Evolutionary conservation across 805 yeast genomes (phyloP).

Genomic region (Hanseniaspora lachancei): DNA sequence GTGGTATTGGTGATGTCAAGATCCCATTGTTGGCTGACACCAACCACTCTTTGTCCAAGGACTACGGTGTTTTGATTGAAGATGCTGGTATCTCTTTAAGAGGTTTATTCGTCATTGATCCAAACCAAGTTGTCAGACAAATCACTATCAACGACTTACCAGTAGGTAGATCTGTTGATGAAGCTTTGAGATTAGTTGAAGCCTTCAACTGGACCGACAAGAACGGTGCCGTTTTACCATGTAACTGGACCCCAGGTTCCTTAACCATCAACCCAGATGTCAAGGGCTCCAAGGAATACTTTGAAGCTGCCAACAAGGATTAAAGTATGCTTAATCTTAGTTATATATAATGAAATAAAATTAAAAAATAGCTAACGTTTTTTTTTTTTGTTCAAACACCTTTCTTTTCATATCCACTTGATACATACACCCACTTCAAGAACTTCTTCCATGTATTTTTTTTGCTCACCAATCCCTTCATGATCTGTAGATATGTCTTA

Average conservation of each 20-base stretch:
- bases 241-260: slow-evolving; percentile 95
- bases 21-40: slow-evolving; percentile 94
- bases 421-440: slow-evolving; percentile 47
- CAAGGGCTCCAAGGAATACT: slow-evolving; percentile 66
- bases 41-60: slow-evolving; percentile 86
- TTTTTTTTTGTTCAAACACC: background rate
- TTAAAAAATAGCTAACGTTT: background rate
- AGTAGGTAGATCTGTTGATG: slow-evolving; percentile 98
- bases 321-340: background rate
- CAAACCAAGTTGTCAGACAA: slow-evolving; percentile 89
- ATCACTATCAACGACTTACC: slow-evolving; percentile 96
- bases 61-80: slow-evolving; percentile 94
- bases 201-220: slow-evolving; percentile 99
- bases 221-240: slow-evolving; percentile 99
- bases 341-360: too few species aligned
- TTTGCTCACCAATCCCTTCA: slow-evolving; percentile 39
- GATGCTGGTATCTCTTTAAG: slow-evolving; percentile 95
- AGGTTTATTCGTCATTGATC: slow-evolving; percentile 97
- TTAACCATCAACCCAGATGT: slow-evolving; percentile 84
- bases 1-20: slow-evolving; percentile 93
- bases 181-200: slow-evolving; percentile 91
- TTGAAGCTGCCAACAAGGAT: slow-evolving; percentile 43
- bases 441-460: slow-evolving; percentile 44
- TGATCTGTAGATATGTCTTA: slow-evolving; percentile 48
- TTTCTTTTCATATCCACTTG: slow-evolving; percentile 37